Conservation (phyloP, 257 asterid genomes). For the Solanum verrucosum region DNA sequence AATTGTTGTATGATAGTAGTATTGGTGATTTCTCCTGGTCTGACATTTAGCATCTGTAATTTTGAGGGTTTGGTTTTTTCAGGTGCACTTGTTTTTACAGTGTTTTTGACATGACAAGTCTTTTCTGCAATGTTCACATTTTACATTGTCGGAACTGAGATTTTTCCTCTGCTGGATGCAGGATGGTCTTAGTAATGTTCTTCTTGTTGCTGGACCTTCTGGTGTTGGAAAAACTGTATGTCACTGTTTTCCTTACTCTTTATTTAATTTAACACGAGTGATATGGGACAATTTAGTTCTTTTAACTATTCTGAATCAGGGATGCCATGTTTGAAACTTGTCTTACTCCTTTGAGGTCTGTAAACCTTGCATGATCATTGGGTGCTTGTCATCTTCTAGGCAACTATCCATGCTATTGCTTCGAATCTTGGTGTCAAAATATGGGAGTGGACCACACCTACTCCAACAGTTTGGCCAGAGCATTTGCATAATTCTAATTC, state of each 20-base stretch:
- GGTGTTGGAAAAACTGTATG: constrained; percentile 99
- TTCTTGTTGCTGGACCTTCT: constrained; percentile 81
- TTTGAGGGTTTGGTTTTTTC: background rate
- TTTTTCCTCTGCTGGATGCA: constrained; percentile 20
- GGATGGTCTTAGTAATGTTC: constrained; percentile 42
- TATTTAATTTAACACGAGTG: background rate
- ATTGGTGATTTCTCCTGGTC: background rate
- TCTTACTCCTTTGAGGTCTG: background rate
- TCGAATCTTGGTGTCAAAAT: constrained; percentile 62
- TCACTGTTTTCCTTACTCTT: constrained; percentile 1
- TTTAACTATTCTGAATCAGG: background rate
- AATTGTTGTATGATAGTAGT: background rate
- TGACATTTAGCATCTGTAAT: background rate
- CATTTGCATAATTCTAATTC: constrained; percentile 72
- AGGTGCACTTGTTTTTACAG: background rate
- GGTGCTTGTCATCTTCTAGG: constrained; percentile 39
- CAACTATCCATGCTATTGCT: constrained; percentile 68
- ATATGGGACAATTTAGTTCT: constrained; percentile 1
- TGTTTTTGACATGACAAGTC: background rate
- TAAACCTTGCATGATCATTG: constrained; percentile 5
- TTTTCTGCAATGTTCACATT: background rate
- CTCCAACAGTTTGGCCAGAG: constrained; percentile 90
- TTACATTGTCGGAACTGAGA: background rate
- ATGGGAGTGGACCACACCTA: constrained; percentile 87
- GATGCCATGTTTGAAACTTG: background rate